Base-by-base conservation (phyloP, 2,329 filamentous ascomycete genomes). In the Lasiodiplodia hormozganensis region DNA sequence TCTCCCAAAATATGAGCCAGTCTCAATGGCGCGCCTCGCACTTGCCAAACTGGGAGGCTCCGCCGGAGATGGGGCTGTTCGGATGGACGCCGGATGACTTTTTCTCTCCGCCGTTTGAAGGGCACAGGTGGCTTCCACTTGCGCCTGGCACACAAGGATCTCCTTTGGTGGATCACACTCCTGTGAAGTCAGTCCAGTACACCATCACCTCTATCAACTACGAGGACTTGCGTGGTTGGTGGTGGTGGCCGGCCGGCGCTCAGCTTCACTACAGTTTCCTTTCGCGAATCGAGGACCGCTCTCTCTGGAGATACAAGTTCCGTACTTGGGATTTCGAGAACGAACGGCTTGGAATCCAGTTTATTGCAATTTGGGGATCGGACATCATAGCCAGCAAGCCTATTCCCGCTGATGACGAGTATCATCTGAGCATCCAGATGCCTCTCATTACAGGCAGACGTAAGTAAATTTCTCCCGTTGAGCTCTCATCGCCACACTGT, bases 121-220 rank as follows among this genome's bases (percentile, higher is more conserved):
- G 80, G 21, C 85, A 87, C 70, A 82, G 85, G 21, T 88, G 86
- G 85, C 78, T 87, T 1, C 82, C 84, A 0, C 72, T 85, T 3
- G 75, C 74, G 2, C 77, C 82, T 43, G 79, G 82, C 57, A 73
- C 36, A 12, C 56, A 43, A 12, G 34, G 36, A 10, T 31, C 56
- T 12, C 56, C 81, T 8, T 78, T 77, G 28, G 77, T 80, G 7
- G 82, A 83, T 5, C 73, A 72, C 36, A 82, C 81, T 4, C 85
- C 85, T 4, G 86, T 86, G 23, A 78, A 79, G 28, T 28, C 28
- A 28, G 28, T 28, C 28, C 28, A 28, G 28, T 28, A 28, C 28
- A 28, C 28, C 5, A 28, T 28, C 28, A 28, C 28, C 21, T 75
- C 80, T 57, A 83, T 84, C 0, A 79, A 84, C 58, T 86, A 86